These are phyloP conservation scores for Serendipita sp. DNA, from an alignment of 768 basidiomycete species.

Conservation along the genomic window DNA sequence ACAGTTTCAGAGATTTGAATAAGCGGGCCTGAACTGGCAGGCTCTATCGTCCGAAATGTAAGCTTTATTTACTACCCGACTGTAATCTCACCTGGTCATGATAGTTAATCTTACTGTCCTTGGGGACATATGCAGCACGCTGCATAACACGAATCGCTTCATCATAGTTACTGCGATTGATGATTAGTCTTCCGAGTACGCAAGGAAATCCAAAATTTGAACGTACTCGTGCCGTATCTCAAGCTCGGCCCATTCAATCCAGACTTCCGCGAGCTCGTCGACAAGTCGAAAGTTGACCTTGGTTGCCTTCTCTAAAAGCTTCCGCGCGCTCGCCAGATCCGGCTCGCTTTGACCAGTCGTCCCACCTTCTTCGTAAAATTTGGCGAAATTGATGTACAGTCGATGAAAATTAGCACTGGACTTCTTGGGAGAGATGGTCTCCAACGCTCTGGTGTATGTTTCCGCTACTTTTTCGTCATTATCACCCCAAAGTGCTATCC, in stretches of 20 bases:
- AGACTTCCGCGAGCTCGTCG: conserved; percentile 93
- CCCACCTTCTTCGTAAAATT: conserved; percentile 95
- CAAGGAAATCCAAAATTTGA: neutral
- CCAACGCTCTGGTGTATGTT: conserved; percentile 80
- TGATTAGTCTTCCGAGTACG: conserved; percentile 10
- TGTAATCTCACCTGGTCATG: conserved; percentile 70
- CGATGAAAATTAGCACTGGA: conserved; percentile 83
- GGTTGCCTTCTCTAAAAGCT: conserved; percentile 83
- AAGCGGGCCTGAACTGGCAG: conserved; percentile 75
- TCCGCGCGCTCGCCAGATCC: conserved; percentile 73
- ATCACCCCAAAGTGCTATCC: conserved; percentile 82
- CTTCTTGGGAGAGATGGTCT: conserved; percentile 73
- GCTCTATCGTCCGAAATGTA: conserved; percentile 28
- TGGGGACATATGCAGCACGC: conserved; percentile 80
- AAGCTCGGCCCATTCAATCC: conserved; percentile 99
- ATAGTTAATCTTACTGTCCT: conserved; percentile 78
- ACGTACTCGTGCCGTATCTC: conserved; percentile 89
- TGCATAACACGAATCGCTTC: conserved; percentile 94
- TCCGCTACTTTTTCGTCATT: conserved; percentile 90
- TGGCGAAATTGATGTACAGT: conserved; percentile 88
- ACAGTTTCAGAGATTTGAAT: conserved; percentile 95
- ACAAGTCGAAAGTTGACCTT: conserved; percentile 89
- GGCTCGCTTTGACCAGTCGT: conserved; percentile 58
- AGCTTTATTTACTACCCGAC: conserved; percentile 4
- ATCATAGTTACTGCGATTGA: conserved; percentile 68